Evolutionary conservation across 345 rosid genomes (phyloP).

Genomic region (Euclidium syriacum): DNA sequence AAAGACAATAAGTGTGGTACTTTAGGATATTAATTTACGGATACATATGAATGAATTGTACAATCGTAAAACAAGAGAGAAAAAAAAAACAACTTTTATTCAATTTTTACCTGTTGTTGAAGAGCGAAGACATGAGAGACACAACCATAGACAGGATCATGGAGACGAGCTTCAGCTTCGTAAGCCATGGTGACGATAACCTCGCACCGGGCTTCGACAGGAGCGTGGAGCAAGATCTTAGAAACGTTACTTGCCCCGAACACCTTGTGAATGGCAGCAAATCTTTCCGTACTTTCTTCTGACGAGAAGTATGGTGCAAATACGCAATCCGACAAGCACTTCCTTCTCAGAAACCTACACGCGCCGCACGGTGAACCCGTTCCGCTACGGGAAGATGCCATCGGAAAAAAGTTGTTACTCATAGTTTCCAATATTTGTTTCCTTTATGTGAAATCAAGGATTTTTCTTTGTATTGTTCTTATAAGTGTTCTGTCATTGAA

Average conservation of each 20-base stretch:
- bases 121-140: constrained; percentile 48
- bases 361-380: constrained; percentile 51
- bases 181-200: constrained; percentile 48
- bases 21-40: too few species aligned
- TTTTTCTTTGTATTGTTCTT: not conserved
- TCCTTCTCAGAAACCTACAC: constrained; percentile 47
- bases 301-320: constrained; percentile 43
- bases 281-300: constrained; percentile 41
- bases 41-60: too few species aligned
- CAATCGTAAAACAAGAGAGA: too few species aligned
- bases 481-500: not conserved
- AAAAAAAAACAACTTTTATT: too few species aligned
- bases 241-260: constrained; percentile 54
- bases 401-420: not conserved
- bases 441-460: not conserved
- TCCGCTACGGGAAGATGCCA: constrained; percentile 10
- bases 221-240: constrained; percentile 41
- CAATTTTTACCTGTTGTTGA: constrained; percentile 49
- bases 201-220: constrained; percentile 38
- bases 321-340: constrained; percentile 40
- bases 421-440: not conserved
- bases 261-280: constrained; percentile 53
- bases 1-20: too few species aligned
- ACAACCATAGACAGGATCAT: constrained; percentile 50
- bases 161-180: constrained; percentile 49